phyloP scores from a whole-genome alignment of 1,139 yeast species.

The Scheffersomyces insectosa region DNA sequence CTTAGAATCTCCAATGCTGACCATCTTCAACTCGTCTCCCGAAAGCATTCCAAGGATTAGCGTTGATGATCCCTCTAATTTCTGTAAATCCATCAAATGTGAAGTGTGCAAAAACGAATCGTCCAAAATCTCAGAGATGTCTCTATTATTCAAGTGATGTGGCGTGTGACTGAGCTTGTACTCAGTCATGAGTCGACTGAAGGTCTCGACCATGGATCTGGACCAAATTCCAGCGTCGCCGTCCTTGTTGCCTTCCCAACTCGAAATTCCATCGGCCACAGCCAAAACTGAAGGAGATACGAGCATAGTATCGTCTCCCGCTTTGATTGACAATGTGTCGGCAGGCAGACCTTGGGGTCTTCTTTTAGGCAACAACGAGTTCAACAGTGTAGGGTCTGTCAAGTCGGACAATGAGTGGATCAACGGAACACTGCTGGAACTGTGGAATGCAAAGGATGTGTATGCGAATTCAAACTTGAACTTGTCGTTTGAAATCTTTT shows the following conservation, averaged over 20 bases:
- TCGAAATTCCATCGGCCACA: slow-evolving; percentile 63
- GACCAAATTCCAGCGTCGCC: slow-evolving; percentile 57
- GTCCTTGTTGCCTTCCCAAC: slow-evolving; percentile 51
- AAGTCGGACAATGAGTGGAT: slow-evolving; percentile 54
- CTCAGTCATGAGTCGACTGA: slow-evolving; percentile 50
- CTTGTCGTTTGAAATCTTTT: slow-evolving; percentile 35
- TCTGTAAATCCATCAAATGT: slow-evolving; percentile 53
- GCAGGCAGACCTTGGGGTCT: slow-evolving; percentile 55
- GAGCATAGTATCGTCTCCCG: slow-evolving; percentile 66
- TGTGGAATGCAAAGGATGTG: slow-evolving; percentile 53
- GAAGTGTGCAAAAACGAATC: slow-evolving; percentile 53
- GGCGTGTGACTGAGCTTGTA: slow-evolving; percentile 46
- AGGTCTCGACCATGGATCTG: slow-evolving; percentile 54
- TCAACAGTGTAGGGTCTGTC: slow-evolving; percentile 50
- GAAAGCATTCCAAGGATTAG: slow-evolving; percentile 51
- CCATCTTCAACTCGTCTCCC: slow-evolving; percentile 48
- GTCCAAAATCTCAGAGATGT: slow-evolving; percentile 49
- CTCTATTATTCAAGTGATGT: slow-evolving; percentile 43
- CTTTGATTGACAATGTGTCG: slow-evolving; percentile 54
- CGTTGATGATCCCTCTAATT: slow-evolving; percentile 55
- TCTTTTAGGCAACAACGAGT: slow-evolving; percentile 50
- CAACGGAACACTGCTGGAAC: slow-evolving; percentile 37
- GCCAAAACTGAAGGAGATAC: slow-evolving; percentile 57
- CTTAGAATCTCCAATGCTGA: slow-evolving; percentile 59
- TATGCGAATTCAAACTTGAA: slow-evolving; percentile 48